phyloP scores from a whole-genome alignment of 345 rosid genomes.

The Anacardium occidentale region DNA sequence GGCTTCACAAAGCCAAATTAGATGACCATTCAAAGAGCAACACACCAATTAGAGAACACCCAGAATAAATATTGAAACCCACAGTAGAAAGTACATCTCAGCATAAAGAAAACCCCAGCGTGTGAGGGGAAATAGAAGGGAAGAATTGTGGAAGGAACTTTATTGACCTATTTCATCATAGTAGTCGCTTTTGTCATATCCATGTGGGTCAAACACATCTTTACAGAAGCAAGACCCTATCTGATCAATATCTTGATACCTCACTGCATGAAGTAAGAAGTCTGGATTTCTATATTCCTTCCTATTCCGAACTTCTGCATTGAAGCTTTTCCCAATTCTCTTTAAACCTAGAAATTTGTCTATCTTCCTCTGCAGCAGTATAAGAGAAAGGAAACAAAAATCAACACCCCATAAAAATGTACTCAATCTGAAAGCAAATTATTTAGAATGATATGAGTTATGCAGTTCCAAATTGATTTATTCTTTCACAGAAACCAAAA shows the following conservation, averaged over 20 bases:
- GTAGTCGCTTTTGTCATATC: constrained; percentile 82
- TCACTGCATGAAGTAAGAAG: constrained; percentile 87
- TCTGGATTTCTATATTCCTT: constrained; percentile 96
- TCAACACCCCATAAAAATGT: constrained; percentile 10
- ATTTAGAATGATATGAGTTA: background rate
- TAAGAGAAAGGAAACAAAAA: constrained; percentile 7
- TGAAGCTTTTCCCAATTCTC: constrained; percentile 87
- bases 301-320: constrained; percentile 88
- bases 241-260: constrained; percentile 91
- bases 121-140: background rate
- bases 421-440: background rate
- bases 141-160: constrained; percentile 10
- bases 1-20: background rate
- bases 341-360: constrained; percentile 77
- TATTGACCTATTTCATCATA: constrained; percentile 72
- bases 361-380: constrained; percentile 62
- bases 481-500: background rate
- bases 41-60: constrained; percentile 3
- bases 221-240: constrained; percentile 89
- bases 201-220: constrained; percentile 92
- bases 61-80: background rate
- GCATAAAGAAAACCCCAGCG: background rate
- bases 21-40: background rate
- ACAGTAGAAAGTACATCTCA: background rate
- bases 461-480: background rate